Evolutionary conservation across 1,284 basidiomycete genomes (phyloP), one percentile per base, ranked within the genome.

Genomic region (Athelia psychrophila): DNA sequence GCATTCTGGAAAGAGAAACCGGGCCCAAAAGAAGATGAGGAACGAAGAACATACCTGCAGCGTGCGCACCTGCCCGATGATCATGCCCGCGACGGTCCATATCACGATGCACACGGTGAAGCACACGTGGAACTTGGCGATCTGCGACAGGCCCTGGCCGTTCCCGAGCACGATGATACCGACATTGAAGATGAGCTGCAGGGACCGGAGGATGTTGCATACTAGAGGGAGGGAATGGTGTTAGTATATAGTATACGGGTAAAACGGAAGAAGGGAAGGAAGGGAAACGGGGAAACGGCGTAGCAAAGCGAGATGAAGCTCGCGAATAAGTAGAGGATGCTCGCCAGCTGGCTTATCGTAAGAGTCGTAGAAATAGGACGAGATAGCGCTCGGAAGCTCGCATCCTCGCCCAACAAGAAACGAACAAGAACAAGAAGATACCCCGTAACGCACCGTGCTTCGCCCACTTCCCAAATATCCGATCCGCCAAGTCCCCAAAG

Each of bases 141-240:
- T 16, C 20, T 42, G 38, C 6, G 6, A 42, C 8, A 42, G 38
- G n/a, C 8, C 5, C 38, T 42, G 38, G 8, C 38, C 38, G 6
- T 5, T 8, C 9, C 6, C 6, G 8, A 18, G 38, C 6, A 6
- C 6, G 38, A 76, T 71, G 2, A 70, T 70, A 6, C 66, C 74
- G 60, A 83, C 81, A 53, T 83, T 79, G 48, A 86, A 66, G 30
- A 84, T 59, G 0, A 86, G 70, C 57, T 86, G 84, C 9, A 83
- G 47, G 24, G 70, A 72, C 57, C 84, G 81, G 23, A 86, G 68
- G 33, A 80, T 52, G 22, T 72, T 75, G 54, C 71, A 74, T n/a
- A 75, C 64, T 48, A 72, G 71, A 2, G 12, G 33, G 12, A 35
- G 33, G 33, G 12, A 35, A 35, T 10, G 33, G 10, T n/a, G n/a